Evolutionary conservation across 306 rosid genomes (phyloP), one percentile per base, ranked within the genome.

Genomic region (Fragaria iinumae): DNA sequence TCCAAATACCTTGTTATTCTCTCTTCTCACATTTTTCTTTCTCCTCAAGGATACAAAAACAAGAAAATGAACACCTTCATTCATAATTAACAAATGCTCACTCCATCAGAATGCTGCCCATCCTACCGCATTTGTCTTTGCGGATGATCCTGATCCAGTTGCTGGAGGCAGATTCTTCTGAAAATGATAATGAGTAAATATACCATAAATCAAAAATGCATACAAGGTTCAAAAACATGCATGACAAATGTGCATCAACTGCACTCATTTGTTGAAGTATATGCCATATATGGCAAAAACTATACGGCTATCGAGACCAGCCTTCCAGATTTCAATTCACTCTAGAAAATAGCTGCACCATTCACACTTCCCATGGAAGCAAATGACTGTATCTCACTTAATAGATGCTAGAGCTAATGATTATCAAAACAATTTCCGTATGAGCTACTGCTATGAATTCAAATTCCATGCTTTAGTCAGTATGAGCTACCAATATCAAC

Each of bases 41-140:
- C 53, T 80, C 72, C 55, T 49, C 80, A 65, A 80, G 69, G 72
- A 6, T 34, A 65, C 71, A 72, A 59, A 71, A 75, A 76, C 82
- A 76, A 87, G 69, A 52, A 76, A 76, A 69, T 47, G 27, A 72
- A 83, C 67, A 87, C 81, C 88, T 86, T 89, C 66, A 75, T 39
- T 48, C 69, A 47, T 70, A 72, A 83, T 82, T 69, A 84, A 73
- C 77, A 79, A 81, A 83, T 79, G 82, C 84, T 84, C 86, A 74
- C 76, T 83, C 79, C 84, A 79, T 93, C 92, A 91, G 87, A 94
- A 94, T 64, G 98, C 98, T 20, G 98, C 98, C 98, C 98, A 94
- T 85, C 98, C 98, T 53, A 90, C 89, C 48, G 95, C 97, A 8
- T 88, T 78, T 53, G 92, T 81, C 76, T 83, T 84, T 5, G 87